A percentile compares a stretch with the other conserved stretches of the same genome.
Evolutionary conservation across 2,329 filamentous ascomycete species (phyloP).

Genomic region (Lachnellula suecica): DNA sequence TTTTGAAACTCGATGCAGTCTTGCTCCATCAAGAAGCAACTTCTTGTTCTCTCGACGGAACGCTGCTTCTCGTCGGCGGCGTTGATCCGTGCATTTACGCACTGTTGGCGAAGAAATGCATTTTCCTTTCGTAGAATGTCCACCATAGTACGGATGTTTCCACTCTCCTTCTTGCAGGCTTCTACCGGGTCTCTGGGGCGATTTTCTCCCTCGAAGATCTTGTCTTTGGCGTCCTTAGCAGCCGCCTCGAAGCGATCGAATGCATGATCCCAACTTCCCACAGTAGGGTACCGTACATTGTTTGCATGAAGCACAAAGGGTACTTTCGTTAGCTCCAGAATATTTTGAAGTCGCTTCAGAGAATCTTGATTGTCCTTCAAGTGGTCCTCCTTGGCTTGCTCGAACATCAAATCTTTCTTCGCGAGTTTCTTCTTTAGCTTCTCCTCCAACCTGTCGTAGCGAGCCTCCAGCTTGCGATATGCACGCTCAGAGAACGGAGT

Average conservation of each 20-base stretch:
- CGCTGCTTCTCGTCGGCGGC: too few species aligned
- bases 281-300: neutral
- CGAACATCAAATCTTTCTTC: neutral
- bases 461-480: neutral
- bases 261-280: neutral
- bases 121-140: neutral
- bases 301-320: neutral
- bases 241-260: neutral
- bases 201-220: neutral
- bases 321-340: neutral
- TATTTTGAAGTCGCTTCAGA: neutral
- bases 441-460: neutral
- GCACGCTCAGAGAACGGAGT: neutral
- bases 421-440: neutral
- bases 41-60: too few species aligned
- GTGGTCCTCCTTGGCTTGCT: neutral
- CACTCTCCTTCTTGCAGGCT: neutral
- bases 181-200: neutral
- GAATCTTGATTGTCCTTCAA: neutral
- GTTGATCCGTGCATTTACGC: too few species aligned
- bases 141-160: neutral
- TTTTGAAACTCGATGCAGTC: neutral
- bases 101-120: neutral
- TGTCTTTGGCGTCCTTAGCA: neutral
- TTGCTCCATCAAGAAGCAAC: neutral